Conservation (phyloP, 139 green algal species). For the Closterium sp. region DNA sequence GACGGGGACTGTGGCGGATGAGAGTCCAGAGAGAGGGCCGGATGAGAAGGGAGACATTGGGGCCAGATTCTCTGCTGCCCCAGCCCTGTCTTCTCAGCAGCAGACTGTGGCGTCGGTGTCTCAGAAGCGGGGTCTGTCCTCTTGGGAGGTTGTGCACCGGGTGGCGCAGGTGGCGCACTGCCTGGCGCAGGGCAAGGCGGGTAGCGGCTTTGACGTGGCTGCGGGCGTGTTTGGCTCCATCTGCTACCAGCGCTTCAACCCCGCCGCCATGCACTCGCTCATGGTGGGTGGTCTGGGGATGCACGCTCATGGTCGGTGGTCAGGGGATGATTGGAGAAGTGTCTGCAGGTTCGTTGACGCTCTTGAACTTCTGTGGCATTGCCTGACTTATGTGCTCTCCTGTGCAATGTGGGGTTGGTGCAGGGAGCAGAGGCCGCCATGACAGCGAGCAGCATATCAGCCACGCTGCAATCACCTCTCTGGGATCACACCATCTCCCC, state of each 20-base stretch:
- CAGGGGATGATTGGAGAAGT: too few species aligned
- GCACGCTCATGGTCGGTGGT: too few species aligned
- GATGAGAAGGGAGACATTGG: too few species aligned
- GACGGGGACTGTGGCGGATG: neutral
- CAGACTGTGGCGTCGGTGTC: too few species aligned
- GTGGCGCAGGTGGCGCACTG: constrained; percentile 49
- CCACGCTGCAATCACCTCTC: neutral
- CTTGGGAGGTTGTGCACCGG: constrained; percentile 39
- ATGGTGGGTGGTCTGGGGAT: constrained; percentile 19
- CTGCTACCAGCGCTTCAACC: constrained; percentile 49
- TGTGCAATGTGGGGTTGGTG: neutral
- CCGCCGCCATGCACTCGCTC: constrained; percentile 2
- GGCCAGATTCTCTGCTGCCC: too few species aligned
- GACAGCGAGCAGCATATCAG: neutral
- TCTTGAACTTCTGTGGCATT: neutral
- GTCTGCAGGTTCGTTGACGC: too few species aligned
- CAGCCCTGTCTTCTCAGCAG: too few species aligned
- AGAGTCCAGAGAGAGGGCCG: neutral
- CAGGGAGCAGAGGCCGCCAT: neutral
- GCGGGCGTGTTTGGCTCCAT: constrained; percentile 50
- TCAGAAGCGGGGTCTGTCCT: neutral
- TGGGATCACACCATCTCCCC: neutral
- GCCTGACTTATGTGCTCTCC: neutral
- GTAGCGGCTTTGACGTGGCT: constrained; percentile 53
- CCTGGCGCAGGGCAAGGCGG: constrained; percentile 45